Conservation (phyloP, 2,329 filamentous ascomycete genomes). For the Epichloe bromicola region DNA sequence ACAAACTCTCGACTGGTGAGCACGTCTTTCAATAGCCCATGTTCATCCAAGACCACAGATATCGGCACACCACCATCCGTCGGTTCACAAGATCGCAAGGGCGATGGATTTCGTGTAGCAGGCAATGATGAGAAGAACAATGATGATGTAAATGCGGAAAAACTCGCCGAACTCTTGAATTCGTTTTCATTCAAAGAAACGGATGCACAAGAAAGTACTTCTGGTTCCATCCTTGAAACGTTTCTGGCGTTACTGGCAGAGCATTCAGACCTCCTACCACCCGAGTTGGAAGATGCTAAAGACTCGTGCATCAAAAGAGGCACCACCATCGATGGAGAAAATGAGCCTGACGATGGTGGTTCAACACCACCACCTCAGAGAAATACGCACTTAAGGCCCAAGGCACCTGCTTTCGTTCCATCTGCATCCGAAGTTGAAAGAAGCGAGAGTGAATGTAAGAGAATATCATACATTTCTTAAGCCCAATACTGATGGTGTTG, state of each 20-base stretch:
- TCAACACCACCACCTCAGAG: background rate
- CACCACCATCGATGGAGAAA: background rate
- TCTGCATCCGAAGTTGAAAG: background rate
- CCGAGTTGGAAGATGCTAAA: background rate
- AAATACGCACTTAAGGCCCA: background rate
- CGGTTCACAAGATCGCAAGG: background rate
- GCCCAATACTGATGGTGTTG: background rate
- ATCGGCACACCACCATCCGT: background rate
- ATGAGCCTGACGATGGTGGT: background rate
- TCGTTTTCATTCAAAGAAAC: constrained; percentile 5
- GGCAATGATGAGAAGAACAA: background rate
- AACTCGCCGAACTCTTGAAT: constrained; percentile 1
- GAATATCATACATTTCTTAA: background rate
- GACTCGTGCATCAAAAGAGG: constrained; percentile 1
- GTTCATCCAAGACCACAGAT: background rate
- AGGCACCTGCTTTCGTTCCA: background rate
- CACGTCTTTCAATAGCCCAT: background rate
- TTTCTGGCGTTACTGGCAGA: constrained; percentile 3
- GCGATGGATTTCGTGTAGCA: background rate
- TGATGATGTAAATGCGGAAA: constrained; percentile 1
- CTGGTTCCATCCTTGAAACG: constrained; percentile 1
- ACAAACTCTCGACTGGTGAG: background rate
- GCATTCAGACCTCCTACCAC: background rate
- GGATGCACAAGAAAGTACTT: background rate
- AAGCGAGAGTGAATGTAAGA: background rate